A percentile compares a stretch with the other conserved stretches of the same genome.
These are phyloP conservation scores for Leccinum boreale DNA, from an alignment of 768 basidiomycete species.

Conservation along the genomic window DNA sequence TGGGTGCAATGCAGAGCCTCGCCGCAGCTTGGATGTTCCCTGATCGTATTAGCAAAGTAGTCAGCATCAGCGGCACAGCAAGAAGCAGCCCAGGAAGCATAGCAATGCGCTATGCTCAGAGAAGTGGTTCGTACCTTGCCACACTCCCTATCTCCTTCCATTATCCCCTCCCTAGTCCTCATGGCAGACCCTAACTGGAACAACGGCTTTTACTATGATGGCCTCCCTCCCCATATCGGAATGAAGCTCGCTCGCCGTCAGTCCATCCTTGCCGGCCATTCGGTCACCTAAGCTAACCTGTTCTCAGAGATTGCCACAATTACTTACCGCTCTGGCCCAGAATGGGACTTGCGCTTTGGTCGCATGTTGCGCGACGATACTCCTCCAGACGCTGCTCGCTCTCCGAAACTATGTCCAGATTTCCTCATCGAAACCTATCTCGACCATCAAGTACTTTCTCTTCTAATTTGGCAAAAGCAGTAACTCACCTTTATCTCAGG, in stretches of 20 bases:
- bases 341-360: slow-evolving; percentile 98
- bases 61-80: slow-evolving; percentile 93
- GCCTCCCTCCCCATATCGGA: slow-evolving; percentile 92
- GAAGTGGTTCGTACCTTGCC: slow-evolving; percentile 66
- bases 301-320: slow-evolving; percentile 93
- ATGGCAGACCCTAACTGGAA: slow-evolving; percentile 99
- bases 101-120: slow-evolving; percentile 94
- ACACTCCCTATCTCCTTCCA: not conserved
- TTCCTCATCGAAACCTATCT: slow-evolving; percentile 99
- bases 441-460: slow-evolving; percentile 69
- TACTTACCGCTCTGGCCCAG: slow-evolving; percentile 97
- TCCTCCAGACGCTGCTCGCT: not conserved
- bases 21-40: slow-evolving; percentile 94
- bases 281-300: not conserved
- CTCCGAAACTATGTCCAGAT: slow-evolving; percentile 89
- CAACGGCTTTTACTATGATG: slow-evolving; percentile 95
- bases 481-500: slow-evolving; percentile 42
- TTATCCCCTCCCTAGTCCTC: slow-evolving; percentile 55
- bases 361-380: slow-evolving; percentile 53
- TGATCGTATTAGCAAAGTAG: slow-evolving; percentile 82
- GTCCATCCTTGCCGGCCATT: slow-evolving; percentile 24
- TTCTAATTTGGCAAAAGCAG: accelerated
- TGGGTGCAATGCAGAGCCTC: slow-evolving; percentile 98
- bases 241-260: slow-evolving; percentile 98
- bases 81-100: slow-evolving; percentile 88